Base-by-base conservation (phyloP, 805 yeast genomes). In the Hanseniaspora pseudoguilliermondii region DNA sequence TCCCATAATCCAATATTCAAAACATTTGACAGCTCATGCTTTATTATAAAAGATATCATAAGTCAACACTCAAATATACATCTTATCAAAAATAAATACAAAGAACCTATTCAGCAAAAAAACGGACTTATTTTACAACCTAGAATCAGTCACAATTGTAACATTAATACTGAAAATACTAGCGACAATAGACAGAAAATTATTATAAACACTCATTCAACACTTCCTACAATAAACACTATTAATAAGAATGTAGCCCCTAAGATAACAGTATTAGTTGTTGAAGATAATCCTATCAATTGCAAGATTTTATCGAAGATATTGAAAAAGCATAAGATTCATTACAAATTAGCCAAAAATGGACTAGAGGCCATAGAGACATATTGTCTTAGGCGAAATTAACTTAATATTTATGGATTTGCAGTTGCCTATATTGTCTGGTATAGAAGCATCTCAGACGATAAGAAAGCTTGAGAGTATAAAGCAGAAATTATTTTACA, bases 321-420 rank as follows among this genome's bases (percentile, higher is more conserved):
- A 63, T 73, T 93, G 67, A 78, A 88, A 61, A 84, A 87, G 60
- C 91, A 91, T 64, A 80, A 86, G 57, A 90, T 93, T 34, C 84
- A 83, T 44, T 88, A 83, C 60, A 83, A 83, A 59, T 82, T 89
- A 47, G 97, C 97, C 5, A 84, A 86, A 58, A 91, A 89, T 62
- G 99, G 99, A 32, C 81, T 83, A 62, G 97, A 93, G 65, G 99
- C 98, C 1, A 79, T 93, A 2, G 95, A 89, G 60, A 86, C 83
- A 69, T 93, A 97, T 97, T 76, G 87, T 40, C 60, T 81, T 79
- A 58, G 98, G 98, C 13, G 97, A 97, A 0, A 88, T 86, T 65
- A 97, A 93, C 66, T 73, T 93, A 60, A 95, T 95, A 41, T 76
- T 93, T 46, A 93, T 93, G 98, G 99, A 93, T 73, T 86, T 93